Conservation (phyloP, 2,329 filamentous ascomycete species). For the Nemania serpens region DNA sequence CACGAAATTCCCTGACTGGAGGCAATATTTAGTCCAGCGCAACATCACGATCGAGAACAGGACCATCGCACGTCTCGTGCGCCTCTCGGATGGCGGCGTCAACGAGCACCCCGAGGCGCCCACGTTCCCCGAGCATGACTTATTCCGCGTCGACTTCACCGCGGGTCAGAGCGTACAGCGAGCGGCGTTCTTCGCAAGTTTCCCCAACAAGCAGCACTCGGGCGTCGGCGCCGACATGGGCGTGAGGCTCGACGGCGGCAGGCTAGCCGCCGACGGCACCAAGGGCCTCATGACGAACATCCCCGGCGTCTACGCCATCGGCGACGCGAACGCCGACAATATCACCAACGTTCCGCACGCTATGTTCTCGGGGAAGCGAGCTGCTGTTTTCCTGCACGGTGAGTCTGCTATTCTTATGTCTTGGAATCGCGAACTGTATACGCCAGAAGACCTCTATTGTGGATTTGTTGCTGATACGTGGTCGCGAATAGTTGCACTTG, state of each 20-base stretch:
- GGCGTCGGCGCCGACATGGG: conserved; percentile 53
- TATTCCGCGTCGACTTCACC: conserved; percentile 59
- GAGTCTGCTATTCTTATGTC: conserved; percentile 35
- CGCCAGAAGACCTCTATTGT: background rate
- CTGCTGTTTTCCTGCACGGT: conserved; percentile 63
- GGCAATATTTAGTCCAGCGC: conserved; percentile 53
- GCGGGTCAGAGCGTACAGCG: conserved; percentile 49
- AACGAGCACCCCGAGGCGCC: conserved; percentile 48
- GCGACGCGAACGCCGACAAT: conserved; percentile 64
- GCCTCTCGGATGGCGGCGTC: conserved; percentile 48
- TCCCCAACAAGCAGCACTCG: conserved; percentile 53
- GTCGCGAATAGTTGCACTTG: conserved; percentile 47
- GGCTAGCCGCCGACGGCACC: conserved; percentile 48
- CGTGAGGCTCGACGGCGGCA: conserved; percentile 49
- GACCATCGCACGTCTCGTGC: conserved; percentile 54
- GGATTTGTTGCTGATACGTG: background rate
- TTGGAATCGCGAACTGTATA: background rate
- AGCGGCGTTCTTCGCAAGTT: conserved; percentile 58
- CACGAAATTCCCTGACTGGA: conserved; percentile 51
- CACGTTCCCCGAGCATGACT: conserved; percentile 54
- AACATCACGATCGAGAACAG: conserved; percentile 61
- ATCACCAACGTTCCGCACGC: conserved; percentile 65
- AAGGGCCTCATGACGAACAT: conserved; percentile 57
- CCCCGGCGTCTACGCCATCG: conserved; percentile 60
- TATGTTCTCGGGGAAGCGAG: conserved; percentile 61